phyloP scores from a whole-genome alignment of 1,139 yeast species.

The Candida albicans region DNA sequence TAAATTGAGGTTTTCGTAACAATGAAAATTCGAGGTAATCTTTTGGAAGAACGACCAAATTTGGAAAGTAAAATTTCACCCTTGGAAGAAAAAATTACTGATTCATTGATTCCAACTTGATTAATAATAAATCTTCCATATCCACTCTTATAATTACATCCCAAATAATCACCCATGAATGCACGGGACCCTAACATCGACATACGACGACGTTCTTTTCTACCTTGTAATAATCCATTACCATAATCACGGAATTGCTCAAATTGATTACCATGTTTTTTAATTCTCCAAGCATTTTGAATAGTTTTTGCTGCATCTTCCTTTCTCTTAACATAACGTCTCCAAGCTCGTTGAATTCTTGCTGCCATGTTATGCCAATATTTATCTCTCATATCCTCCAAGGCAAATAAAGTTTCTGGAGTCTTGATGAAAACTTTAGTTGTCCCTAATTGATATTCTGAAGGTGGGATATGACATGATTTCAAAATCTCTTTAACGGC shows the following conservation, averaged over 20 bases:
- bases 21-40: slow-evolving; percentile 72
- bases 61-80: slow-evolving; percentile 83
- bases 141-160: slow-evolving; percentile 72
- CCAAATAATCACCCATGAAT: slow-evolving; percentile 92
- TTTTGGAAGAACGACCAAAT: slow-evolving; percentile 88
- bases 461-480: slow-evolving; percentile 75
- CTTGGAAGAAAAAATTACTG: slow-evolving; percentile 72
- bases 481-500: slow-evolving; percentile 79
- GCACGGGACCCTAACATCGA: slow-evolving; percentile 87
- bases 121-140: slow-evolving; percentile 67
- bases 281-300: slow-evolving; percentile 83
- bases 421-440: slow-evolving; percentile 95
- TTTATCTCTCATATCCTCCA: slow-evolving; percentile 95
- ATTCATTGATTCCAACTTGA: slow-evolving; percentile 69
- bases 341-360: slow-evolving; percentile 95
- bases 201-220: slow-evolving; percentile 88
- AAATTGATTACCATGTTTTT: slow-evolving; percentile 76
- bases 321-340: slow-evolving; percentile 76
- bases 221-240: slow-evolving; percentile 61
- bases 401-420: slow-evolving; percentile 93
- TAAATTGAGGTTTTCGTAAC: slow-evolving; percentile 63
- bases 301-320: slow-evolving; percentile 84
- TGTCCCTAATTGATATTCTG: slow-evolving; percentile 90
- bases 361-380: slow-evolving; percentile 99
- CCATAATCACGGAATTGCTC: slow-evolving; percentile 87